phyloP scores from a whole-genome alignment of 768 basidiomycete species.

The Clavulina sp. region DNA sequence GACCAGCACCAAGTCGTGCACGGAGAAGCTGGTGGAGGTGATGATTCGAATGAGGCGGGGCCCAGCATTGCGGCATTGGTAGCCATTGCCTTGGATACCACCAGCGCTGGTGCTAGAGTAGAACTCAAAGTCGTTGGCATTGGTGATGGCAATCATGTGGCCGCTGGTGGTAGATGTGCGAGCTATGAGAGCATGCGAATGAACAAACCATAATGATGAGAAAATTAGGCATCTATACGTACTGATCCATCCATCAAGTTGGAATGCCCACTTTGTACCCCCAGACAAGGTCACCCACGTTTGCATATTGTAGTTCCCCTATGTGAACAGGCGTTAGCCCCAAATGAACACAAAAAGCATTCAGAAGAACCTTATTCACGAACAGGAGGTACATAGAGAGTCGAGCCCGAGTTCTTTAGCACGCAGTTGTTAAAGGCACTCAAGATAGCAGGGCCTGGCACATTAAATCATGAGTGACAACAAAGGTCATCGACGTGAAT shows the following conservation, averaged over 20 bases:
- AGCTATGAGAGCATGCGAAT: not conserved
- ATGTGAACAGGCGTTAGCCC: too few species aligned
- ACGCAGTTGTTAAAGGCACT: too few species aligned
- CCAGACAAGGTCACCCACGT: too few species aligned
- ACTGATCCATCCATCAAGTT: slow-evolving; percentile 19
- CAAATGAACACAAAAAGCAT: too few species aligned
- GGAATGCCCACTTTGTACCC: slow-evolving; percentile 17
- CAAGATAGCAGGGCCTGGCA: too few species aligned
- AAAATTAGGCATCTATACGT: slow-evolving; percentile 11
- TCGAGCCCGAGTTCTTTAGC: too few species aligned
- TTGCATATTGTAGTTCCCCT: too few species aligned
- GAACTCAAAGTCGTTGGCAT: slow-evolving; percentile 20
- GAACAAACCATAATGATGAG: not conserved
- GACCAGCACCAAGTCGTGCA: too few species aligned
- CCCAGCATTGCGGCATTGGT: slow-evolving; percentile 19
- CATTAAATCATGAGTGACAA: too few species aligned
- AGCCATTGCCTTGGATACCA: slow-evolving; percentile 18
- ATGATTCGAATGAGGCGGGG: slow-evolving; percentile 18
- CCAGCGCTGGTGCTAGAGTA: slow-evolving; percentile 18
- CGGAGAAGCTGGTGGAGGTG: slow-evolving; percentile 17
- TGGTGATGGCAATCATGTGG: slow-evolving; percentile 19
- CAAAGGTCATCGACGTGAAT: too few species aligned
- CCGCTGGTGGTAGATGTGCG: slow-evolving; percentile 13
- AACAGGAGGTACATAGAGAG: too few species aligned
- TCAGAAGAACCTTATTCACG: too few species aligned